A percentile compares a stretch with the other conserved stretches of the same genome.
phyloP scores from a whole-genome alignment of 2,329 filamentous ascomycete species.

The Clonostachys rosea region DNA sequence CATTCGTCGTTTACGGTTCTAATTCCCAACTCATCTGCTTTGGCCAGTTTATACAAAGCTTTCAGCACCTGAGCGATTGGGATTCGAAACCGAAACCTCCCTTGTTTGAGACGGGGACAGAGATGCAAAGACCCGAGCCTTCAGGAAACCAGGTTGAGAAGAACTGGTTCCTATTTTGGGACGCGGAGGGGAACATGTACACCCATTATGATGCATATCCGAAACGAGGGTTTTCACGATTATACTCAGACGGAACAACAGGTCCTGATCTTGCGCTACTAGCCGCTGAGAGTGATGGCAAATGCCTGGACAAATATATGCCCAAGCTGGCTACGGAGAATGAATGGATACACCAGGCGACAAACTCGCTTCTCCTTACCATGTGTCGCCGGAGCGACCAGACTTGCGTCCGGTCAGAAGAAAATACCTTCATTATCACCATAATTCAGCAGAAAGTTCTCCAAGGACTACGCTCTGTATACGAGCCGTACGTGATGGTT shows the following conservation, averaged over 20 bases:
- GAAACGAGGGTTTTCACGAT: conserved; percentile 39
- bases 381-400: conserved; percentile 43
- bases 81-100: conserved; percentile 6
- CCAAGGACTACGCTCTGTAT: conserved; percentile 40
- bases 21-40: conserved; percentile 51
- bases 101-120: conserved; percentile 36
- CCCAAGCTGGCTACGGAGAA: conserved; percentile 21
- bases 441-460: conserved; percentile 52
- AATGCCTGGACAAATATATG: conserved; percentile 40
- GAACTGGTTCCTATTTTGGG: conserved; percentile 62
- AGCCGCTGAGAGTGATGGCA: conserved; percentile 27
- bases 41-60: conserved; percentile 51
- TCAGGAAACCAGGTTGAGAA: conserved; percentile 43
- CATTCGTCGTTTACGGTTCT: conserved; percentile 49
- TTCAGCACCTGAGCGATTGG: conserved; percentile 43
- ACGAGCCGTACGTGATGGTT: conserved; percentile 51
- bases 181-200: conserved; percentile 35
- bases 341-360: conserved; percentile 53
- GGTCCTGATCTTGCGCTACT: conserved; percentile 38
- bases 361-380: conserved; percentile 52
- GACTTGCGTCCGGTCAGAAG: conserved; percentile 29
- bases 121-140: conserved; percentile 44
- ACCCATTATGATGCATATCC: conserved; percentile 49
- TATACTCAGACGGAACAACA: conserved; percentile 37
- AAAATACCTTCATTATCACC: conserved; percentile 49